Percentiles rank a stretch among this genome's conserved stretches.
Evolutionary conservation across 208 protist genomes (phyloP).

Genomic region (Porcisia hertigi): DNA sequence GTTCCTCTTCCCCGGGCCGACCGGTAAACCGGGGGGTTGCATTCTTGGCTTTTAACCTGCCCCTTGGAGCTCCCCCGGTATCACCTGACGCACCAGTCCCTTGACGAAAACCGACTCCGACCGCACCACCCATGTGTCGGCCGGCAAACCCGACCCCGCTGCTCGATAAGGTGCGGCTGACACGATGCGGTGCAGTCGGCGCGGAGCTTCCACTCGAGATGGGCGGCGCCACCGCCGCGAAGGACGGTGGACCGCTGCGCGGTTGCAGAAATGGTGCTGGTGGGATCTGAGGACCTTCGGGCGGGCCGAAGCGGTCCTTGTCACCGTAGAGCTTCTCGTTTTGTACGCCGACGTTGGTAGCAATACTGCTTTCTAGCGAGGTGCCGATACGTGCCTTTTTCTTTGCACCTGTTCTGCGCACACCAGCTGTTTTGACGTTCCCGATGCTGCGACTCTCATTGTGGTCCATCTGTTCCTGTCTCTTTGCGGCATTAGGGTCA

Average conservation of each 20-base stretch:
- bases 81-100: background rate
- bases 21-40: conserved; percentile 52
- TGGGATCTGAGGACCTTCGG: conserved; percentile 31
- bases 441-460: conserved; percentile 14
- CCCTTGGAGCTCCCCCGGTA: background rate
- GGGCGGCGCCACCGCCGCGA: background rate
- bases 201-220: background rate
- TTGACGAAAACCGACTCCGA: background rate
- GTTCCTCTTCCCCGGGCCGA: conserved; percentile 78
- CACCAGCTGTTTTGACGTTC: conserved; percentile 5
- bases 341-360: conserved; percentile 28
- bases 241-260: conserved; percentile 9
- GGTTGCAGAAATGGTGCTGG: conserved; percentile 3
- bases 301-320: conserved; percentile 79
- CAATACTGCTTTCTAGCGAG: background rate
- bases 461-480: conserved; percentile 8
- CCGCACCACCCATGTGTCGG: background rate
- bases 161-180: conserved; percentile 13
- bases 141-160: conserved; percentile 6
- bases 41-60: conserved; percentile 15
- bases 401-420: background rate
- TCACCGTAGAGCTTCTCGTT: conserved; percentile 77
- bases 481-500: conserved; percentile 12
- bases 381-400: conserved; percentile 17
- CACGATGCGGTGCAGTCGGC: background rate